Evolutionary conservation across 441 rosid genomes (phyloP).

Genomic region (Adansonia grandidieri): DNA sequence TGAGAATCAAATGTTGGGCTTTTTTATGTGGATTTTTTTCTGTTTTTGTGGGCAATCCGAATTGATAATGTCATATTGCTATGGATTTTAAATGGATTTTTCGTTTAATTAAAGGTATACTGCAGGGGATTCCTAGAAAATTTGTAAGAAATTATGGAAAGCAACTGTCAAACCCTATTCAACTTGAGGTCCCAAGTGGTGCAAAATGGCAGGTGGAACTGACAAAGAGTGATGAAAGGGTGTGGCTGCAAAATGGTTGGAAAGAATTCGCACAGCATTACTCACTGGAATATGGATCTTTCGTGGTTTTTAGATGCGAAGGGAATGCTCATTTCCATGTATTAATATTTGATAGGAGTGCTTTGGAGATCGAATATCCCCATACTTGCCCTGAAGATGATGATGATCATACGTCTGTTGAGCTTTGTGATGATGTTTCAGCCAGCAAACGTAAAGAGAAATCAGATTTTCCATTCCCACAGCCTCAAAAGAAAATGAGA

Average conservation of each 20-base stretch:
- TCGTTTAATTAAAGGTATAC: neutral
- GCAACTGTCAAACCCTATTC: slow-evolving; percentile 15
- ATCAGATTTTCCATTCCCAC: neutral
- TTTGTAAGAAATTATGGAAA: slow-evolving; percentile 28
- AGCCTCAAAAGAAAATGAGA: slow-evolving; percentile 19
- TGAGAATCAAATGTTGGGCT: neutral
- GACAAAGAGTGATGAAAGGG: slow-evolving; percentile 8
- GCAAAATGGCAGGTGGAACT: slow-evolving; percentile 34
- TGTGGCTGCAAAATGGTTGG: slow-evolving; percentile 44
- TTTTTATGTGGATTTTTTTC: too few species aligned
- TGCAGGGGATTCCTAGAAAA: slow-evolving; percentile 32
- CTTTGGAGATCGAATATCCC: slow-evolving; percentile 39
- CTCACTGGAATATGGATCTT: slow-evolving; percentile 16
- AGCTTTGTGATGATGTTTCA: neutral
- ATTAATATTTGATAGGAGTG: slow-evolving; percentile 35
- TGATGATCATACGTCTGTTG: neutral
- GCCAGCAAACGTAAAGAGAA: neutral
- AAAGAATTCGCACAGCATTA: slow-evolving; percentile 33
- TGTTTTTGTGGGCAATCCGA: too few species aligned
- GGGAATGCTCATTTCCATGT: slow-evolving; percentile 34
- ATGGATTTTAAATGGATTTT: too few species aligned
- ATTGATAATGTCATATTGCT: too few species aligned
- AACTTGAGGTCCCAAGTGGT: slow-evolving; percentile 35
- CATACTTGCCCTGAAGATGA: neutral
- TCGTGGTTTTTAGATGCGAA: slow-evolving; percentile 34